Conservation (phyloP, 1,139 yeast genomes). For the Geotrichum candidum region DNA sequence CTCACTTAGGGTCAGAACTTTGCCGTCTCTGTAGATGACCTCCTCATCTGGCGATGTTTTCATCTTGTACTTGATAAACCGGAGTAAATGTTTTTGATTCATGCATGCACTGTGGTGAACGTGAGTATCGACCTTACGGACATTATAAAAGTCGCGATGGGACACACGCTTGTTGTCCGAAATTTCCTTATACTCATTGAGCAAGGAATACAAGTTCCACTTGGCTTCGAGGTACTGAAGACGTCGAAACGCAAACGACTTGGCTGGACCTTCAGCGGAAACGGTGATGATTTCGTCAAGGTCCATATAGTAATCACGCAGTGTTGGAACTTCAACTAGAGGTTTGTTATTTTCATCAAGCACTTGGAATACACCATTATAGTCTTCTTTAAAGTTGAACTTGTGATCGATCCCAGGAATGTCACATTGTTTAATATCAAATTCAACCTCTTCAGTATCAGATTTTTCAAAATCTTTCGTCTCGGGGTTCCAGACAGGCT, state of each 20-base stretch:
- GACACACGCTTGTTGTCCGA: conserved; percentile 79
- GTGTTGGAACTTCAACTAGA: conserved; percentile 60
- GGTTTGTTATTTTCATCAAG: conserved; percentile 27
- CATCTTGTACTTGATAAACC: conserved; percentile 89
- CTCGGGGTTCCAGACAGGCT: conserved; percentile 80
- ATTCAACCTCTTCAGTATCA: conserved; percentile 41
- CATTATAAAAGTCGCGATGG: conserved; percentile 96
- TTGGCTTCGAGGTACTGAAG: conserved; percentile 91
- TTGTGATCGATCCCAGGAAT: conserved; percentile 49
- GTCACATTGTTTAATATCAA: conserved; percentile 52
- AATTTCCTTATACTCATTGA: conserved; percentile 89
- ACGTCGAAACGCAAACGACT: conserved; percentile 91
- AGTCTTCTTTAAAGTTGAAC: conserved; percentile 19
- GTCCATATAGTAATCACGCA: conserved; percentile 79
- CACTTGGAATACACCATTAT: conserved; percentile 19
- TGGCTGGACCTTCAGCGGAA: conserved; percentile 94
- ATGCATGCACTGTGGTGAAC: conserved; percentile 98
- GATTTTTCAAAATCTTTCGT: conserved; percentile 30
- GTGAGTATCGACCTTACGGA: conserved; percentile 97
- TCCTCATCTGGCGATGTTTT: conserved; percentile 76
- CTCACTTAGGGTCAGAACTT: conserved; percentile 74
- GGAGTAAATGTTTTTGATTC: conserved; percentile 93
- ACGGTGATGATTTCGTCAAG: conserved; percentile 62
- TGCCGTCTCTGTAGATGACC: conserved; percentile 90
- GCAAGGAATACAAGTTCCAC: conserved; percentile 83